These are phyloP conservation scores for Platismatia glauca DNA, from an alignment of 495 filamentous ascomycete species.

Conservation along the genomic window DNA sequence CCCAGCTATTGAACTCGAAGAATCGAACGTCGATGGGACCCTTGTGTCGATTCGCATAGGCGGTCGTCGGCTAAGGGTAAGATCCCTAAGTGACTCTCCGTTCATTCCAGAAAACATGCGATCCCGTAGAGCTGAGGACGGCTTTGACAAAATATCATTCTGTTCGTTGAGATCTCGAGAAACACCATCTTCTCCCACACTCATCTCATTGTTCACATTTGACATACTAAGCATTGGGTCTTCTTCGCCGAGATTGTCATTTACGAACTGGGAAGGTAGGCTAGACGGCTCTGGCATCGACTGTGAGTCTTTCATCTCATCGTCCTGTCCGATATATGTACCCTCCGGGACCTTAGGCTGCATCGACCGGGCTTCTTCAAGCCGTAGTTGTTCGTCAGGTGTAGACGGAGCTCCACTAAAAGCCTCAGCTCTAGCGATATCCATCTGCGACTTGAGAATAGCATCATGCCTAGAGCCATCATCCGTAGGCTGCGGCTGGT, in stretches of 20 bases:
- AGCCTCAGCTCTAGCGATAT: slow-evolving; percentile 14
- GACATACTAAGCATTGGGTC: slow-evolving; percentile 17
- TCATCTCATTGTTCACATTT: slow-evolving; percentile 9
- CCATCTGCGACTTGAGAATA: slow-evolving; percentile 10
- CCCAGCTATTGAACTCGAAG: slow-evolving; percentile 1
- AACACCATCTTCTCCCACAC: background rate
- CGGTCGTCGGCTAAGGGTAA: slow-evolving; percentile 26
- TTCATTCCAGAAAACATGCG: slow-evolving; percentile 16
- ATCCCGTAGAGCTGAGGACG: slow-evolving; percentile 16
- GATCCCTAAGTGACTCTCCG: slow-evolving; percentile 17
- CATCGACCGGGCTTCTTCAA: slow-evolving; percentile 42
- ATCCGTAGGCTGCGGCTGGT: background rate
- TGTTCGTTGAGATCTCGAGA: slow-evolving; percentile 1
- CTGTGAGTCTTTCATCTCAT: background rate
- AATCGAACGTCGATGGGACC: slow-evolving; percentile 8
- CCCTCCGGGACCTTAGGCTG: slow-evolving; percentile 11
- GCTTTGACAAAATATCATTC: slow-evolving; percentile 5
- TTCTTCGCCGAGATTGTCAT: slow-evolving; percentile 17
- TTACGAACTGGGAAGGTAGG: slow-evolving; percentile 8
- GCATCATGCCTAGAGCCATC: slow-evolving; percentile 3
- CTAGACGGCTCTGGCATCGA: slow-evolving; percentile 1
- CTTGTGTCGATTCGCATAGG: slow-evolving; percentile 27
- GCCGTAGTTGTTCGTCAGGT: slow-evolving; percentile 41
- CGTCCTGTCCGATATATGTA: background rate
- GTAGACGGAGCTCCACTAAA: slow-evolving; percentile 32